phyloP scores from a whole-genome alignment of 73 alveolate genomes.

The Durusdinium trenchii region DNA sequence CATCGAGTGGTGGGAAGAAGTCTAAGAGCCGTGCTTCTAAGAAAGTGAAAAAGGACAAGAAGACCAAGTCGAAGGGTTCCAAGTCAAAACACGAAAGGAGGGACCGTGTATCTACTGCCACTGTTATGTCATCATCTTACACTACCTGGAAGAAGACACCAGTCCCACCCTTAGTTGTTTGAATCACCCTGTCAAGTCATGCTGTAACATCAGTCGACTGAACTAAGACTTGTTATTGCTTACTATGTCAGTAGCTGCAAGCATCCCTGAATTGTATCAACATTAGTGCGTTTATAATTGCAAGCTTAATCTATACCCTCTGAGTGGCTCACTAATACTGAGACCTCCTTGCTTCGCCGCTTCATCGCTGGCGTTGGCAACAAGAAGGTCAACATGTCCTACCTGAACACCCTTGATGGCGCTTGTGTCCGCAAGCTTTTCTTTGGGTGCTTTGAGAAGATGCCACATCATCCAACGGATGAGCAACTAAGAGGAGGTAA shows the following conservation, averaged over 20 bases:
- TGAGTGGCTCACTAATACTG: not conserved
- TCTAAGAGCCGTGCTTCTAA: not conserved
- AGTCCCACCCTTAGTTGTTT: not conserved
- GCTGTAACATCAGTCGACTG: no score
- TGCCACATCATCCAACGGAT: not conserved
- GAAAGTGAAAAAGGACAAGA: not conserved
- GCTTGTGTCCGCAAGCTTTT: not conserved
- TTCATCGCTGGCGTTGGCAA: not conserved
- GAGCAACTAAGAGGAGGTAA: not conserved
- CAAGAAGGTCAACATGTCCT: not conserved
- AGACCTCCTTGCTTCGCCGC: not conserved
- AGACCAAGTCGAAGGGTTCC: not conserved
- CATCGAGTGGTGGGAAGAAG: not conserved
- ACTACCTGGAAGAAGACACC: conserved; percentile 16
- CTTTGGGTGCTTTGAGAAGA: not conserved
- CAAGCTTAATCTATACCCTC: no score
- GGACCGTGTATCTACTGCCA: not conserved
- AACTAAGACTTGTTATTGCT: no score
- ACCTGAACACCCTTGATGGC: not conserved
- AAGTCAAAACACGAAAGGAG: not conserved
- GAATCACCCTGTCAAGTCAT: not conserved
- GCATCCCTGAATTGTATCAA: no score
- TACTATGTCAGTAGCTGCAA: no score
- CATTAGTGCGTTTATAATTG: no score
- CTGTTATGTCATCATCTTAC: not conserved